Evolutionary conservation across 768 basidiomycete species (phyloP), one percentile per base, ranked within the genome.

Genomic region (Boletus rufocinnamomeus): DNA sequence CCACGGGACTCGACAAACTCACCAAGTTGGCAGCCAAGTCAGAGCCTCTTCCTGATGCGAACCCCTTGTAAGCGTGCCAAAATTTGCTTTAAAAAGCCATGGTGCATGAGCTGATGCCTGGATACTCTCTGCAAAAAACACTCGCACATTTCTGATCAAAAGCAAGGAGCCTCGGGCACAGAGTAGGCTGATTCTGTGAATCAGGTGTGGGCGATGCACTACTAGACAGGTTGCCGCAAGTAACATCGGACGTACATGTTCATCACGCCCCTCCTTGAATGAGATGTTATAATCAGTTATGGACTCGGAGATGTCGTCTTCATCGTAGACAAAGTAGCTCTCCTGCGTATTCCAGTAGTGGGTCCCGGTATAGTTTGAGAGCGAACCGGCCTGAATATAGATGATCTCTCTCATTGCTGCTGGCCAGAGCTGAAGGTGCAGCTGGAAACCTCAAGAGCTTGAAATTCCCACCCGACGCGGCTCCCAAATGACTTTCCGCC

Each of bases 321-420:
- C 79, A 23, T 76, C 75, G 59, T 81, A 81, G 0, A 77, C 75
- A 62, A 87, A 80, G 69, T 91, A 91, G 61, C 72, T 79, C 69
- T 90, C 86, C 70, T 91, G 89, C 1, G 87, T 81, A 66, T 91
- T 91, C 89, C 89, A 93, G 64, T 89, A 91, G 65, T 92, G 90
- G 0, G 88, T 83, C 47, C 88, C 89, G 21, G 81, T 72, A 66
- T 85, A 84, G 66, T 92, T 91, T 21, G 89, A 79, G 45, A 82
- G 66, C 35, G 77, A 69, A 55, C 89, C 89, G 0, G 88, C 88
- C 71, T 92, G 90, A 51, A 93, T 76, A 69, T 93, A 86, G 57
- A 93, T 72, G 60, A 91, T 89, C 68, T 93, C 90, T 66, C 81
- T 84, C 89, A 91, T 91, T 34, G 54, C 44, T 41, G 51, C 44